Evolutionary conservation across 2,329 filamentous ascomycete species (phyloP).

Genomic region (Hymenoscyphus occultus): DNA sequence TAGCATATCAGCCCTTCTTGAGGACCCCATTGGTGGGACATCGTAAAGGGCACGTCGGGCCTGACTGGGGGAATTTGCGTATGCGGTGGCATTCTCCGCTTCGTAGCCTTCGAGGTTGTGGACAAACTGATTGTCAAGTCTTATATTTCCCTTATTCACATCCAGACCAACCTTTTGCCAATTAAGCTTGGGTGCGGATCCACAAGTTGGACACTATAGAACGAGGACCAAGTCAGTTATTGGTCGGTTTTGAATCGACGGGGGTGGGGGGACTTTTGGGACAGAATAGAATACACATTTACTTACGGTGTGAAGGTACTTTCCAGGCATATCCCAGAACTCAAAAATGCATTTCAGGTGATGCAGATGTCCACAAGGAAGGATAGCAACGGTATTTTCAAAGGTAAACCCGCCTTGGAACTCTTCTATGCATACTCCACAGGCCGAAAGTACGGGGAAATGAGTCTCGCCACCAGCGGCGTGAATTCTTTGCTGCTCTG

Average conservation of each 20-base stretch:
- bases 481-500: not conserved
- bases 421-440: not conserved
- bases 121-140: not conserved
- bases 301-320: slow-evolving; percentile 3
- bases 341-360: slow-evolving; percentile 21
- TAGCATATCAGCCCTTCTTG: not conserved
- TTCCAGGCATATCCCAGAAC: slow-evolving; percentile 16
- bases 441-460: not conserved
- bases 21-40: not conserved
- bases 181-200: slow-evolving; percentile 12
- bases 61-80: not conserved
- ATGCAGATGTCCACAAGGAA: slow-evolving; percentile 14
- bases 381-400: not conserved
- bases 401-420: not conserved
- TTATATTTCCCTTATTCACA: slow-evolving; percentile 6
- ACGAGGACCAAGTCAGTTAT: not conserved
- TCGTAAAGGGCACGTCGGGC: not conserved
- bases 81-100: not conserved
- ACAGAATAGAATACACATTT: not conserved
- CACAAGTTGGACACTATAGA: slow-evolving; percentile 17
- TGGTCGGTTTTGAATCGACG: not conserved
- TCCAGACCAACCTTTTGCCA: slow-evolving; percentile 15
- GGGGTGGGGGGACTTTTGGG: not conserved
- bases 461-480: not conserved
- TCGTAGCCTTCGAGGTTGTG: slow-evolving; percentile 6